These are phyloP conservation scores for Debaryomyces sp. DNA, from an alignment of 1,139 yeast species.

Conservation along the genomic window DNA sequence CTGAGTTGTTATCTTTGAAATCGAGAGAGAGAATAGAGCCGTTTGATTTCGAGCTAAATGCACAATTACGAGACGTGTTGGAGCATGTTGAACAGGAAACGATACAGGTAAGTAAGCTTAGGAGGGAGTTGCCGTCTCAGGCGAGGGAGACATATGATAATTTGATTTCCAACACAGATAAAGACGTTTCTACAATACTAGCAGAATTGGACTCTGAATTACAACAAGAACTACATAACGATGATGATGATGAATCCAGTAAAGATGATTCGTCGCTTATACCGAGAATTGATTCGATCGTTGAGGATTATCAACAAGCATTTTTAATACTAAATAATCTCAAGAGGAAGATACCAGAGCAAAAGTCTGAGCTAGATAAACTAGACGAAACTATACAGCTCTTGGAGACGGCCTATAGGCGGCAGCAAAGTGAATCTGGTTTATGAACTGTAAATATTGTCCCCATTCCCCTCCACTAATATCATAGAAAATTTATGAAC, in stretches of 20 bases:
- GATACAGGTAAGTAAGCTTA: conserved; percentile 50
- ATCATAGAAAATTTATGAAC: too few species aligned
- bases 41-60: conserved; percentile 61
- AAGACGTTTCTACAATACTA: conserved; percentile 32
- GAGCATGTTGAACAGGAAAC: conserved; percentile 61
- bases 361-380: conserved; percentile 33
- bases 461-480: background rate
- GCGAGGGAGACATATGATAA: conserved; percentile 31
- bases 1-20: conserved; percentile 32
- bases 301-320: conserved; percentile 31
- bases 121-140: conserved; percentile 54
- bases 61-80: conserved; percentile 52
- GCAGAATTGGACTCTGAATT: conserved; percentile 20
- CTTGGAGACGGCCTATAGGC: conserved; percentile 26
- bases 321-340: conserved; percentile 25
- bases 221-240: conserved; percentile 12
- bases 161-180: conserved; percentile 33
- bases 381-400: conserved; percentile 35
- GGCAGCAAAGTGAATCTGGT: conserved; percentile 10
- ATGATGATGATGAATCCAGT: conserved; percentile 19
- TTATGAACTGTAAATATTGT: background rate
- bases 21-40: conserved; percentile 57
- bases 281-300: conserved; percentile 21
- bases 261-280: conserved; percentile 12
- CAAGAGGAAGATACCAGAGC: conserved; percentile 34